Base-by-base conservation (phyloP, 805 yeast genomes). In the Wickerhamiella occidentalis region DNA sequence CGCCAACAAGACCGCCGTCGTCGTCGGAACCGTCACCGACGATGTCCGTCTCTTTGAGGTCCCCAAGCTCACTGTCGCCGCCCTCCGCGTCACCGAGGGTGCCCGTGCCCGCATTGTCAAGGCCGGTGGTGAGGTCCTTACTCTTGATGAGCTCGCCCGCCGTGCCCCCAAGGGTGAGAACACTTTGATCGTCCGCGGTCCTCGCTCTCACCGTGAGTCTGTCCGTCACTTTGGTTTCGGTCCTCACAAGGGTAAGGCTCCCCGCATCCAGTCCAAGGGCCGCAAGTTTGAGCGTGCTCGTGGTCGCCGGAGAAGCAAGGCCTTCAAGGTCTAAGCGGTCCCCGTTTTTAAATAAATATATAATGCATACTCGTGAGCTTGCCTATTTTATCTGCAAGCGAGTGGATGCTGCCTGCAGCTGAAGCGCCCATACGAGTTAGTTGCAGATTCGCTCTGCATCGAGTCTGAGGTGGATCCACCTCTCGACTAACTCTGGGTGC, bases 251-350 rank as follows among this genome's bases (percentile, higher is more conserved):
- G 76, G 79, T 78, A 92, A 92, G 86, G 97, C 97, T 69, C 99
- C 99, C 77, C 87, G 94, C 79, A 82, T 92, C 74, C 67, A 75
- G 69, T 90, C 97, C 58, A 87, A 78, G 74, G 99, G 99, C 74
- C 92, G 97, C 83, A 92, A 92, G 79, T 92, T 92, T 82, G 98
- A 92, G 82, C 87, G 92, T 77, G 99, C 96, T 68, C 92, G 99
- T 85, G 99, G 99, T 82, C 94, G 83, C 76, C 82, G 99, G 79
- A 82, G 79, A 74, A 88, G 97, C 64, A 87, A 94, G 82, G 99
- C 95, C 79, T 92, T 92, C 98, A 92, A 92, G 85, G 99, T 92
- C 77, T 92, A 90, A 86, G 36, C 22, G 19, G 44, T 25, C n/a
- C 19, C 22, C 45, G 33, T 30, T 41, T 30, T 12, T 43, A 43